These are phyloP conservation scores for Puccinia hordei DNA, from an alignment of 1,284 basidiomycete species.

Conservation along the genomic window DNA sequence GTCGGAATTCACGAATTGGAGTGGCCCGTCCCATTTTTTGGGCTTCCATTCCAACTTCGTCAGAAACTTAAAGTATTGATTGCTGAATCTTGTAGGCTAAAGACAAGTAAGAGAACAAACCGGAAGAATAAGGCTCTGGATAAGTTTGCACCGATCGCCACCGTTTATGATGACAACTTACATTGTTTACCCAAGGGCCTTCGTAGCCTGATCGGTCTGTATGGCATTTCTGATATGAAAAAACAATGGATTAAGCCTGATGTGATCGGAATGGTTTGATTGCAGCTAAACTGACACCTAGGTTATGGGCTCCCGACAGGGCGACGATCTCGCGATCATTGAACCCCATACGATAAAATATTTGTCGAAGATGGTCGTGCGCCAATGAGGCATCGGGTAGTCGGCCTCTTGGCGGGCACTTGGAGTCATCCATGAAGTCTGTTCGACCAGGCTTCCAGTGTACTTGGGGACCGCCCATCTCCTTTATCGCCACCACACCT, in stretches of 20 bases:
- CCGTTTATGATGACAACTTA: slow-evolving; percentile 1
- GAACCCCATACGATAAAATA: slow-evolving; percentile 65
- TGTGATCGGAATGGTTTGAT: not conserved
- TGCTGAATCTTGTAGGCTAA: slow-evolving; percentile 64
- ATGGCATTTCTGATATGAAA: slow-evolving; percentile 59
- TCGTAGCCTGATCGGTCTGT: slow-evolving; percentile 63
- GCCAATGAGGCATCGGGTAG: slow-evolving; percentile 64
- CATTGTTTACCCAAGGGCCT: slow-evolving; percentile 58
- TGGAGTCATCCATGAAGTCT: slow-evolving; percentile 61
- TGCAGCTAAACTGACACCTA: slow-evolving; percentile 60
- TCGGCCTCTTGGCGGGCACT: slow-evolving; percentile 60
- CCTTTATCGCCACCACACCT: slow-evolving; percentile 63
- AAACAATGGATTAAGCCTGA: not conserved
- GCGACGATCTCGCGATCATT: slow-evolving; percentile 66
- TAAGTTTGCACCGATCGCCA: not conserved
- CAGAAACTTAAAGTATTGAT: slow-evolving; percentile 62
- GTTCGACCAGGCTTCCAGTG: slow-evolving; percentile 63
- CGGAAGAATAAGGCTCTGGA: slow-evolving; percentile 20
- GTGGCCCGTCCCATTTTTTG: slow-evolving; percentile 64
- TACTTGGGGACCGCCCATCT: slow-evolving; percentile 63
- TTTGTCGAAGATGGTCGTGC: slow-evolving; percentile 62
- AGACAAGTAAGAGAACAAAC: slow-evolving; percentile 58
- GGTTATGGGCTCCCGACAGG: slow-evolving; percentile 64
- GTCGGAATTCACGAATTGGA: slow-evolving; percentile 61
- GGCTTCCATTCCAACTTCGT: slow-evolving; percentile 63